Conservation (phyloP, 805 yeast genomes). For the Candida ascalaphidarum region DNA sequence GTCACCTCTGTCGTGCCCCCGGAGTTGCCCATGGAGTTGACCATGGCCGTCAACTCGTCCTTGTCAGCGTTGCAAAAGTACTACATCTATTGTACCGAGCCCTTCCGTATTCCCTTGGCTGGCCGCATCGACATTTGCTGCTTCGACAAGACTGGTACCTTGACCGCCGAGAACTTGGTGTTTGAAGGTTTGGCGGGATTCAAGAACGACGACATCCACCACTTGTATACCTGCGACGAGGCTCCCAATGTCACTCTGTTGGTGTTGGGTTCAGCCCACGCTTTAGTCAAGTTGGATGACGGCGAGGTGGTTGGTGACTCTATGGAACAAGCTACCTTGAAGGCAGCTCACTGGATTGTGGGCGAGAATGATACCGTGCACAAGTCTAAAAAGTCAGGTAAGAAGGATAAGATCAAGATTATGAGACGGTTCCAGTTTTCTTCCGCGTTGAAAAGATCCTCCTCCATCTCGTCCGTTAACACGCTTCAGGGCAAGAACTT, state of each 20-base stretch:
- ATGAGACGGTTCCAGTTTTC: slow-evolving; percentile 95
- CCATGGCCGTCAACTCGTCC: slow-evolving; percentile 95
- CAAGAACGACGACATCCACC: slow-evolving; percentile 40
- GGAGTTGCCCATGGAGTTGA: slow-evolving; percentile 96
- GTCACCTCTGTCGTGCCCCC: slow-evolving; percentile 98
- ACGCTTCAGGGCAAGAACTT: slow-evolving; percentile 40
- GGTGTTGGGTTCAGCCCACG: slow-evolving; percentile 92
- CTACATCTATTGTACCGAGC: slow-evolving; percentile 94
- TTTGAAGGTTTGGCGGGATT: slow-evolving; percentile 96
- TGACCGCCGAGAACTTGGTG: slow-evolving; percentile 92
- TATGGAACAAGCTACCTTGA: slow-evolving; percentile 94
- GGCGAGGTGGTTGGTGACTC: slow-evolving; percentile 99
- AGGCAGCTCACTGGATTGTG: slow-evolving; percentile 79
- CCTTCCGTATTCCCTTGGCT: slow-evolving; percentile 95
- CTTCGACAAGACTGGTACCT: slow-evolving; percentile 96
- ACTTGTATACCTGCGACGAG: slow-evolving; percentile 45
- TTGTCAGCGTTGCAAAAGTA: slow-evolving; percentile 79
- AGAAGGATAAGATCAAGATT: slow-evolving; percentile 51
- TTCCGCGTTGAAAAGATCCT: slow-evolving; percentile 89
- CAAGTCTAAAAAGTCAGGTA: slow-evolving; percentile 20
- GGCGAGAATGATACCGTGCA: slow-evolving; percentile 66
- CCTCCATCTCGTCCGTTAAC: slow-evolving; percentile 63
- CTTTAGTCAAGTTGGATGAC: slow-evolving; percentile 86
- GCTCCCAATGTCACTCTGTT: slow-evolving; percentile 63
- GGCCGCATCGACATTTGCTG: slow-evolving; percentile 98